Percentiles rank a stretch among this genome's conserved stretches.
These are phyloP conservation scores for Sphagnurus paluster DNA, from an alignment of 1,284 basidiomycete genomes.

Conservation along the genomic window DNA sequence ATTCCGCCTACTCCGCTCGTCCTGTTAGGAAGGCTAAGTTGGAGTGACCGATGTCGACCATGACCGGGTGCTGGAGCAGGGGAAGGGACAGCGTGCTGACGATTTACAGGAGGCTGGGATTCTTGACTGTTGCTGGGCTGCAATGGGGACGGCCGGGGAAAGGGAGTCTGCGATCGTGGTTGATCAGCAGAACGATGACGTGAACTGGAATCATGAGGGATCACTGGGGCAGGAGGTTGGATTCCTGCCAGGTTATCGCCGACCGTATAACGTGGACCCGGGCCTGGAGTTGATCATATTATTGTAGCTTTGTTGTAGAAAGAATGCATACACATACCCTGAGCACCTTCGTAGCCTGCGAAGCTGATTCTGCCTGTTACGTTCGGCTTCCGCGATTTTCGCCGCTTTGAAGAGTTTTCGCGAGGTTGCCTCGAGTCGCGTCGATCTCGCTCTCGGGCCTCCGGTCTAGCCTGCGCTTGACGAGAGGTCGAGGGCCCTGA, in stretches of 20 bases:
- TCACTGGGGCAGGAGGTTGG: neutral
- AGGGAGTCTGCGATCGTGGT: slow-evolving; percentile 11
- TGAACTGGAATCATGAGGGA: neutral
- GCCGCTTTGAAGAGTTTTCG: neutral
- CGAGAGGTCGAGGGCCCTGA: neutral
- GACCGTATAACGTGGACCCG: neutral
- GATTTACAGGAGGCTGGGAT: slow-evolving; percentile 1
- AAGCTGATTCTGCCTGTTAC: slow-evolving; percentile 1
- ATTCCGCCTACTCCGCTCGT: too few relatives aligned
- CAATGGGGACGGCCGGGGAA: slow-evolving; percentile 5
- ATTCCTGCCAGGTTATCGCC: neutral
- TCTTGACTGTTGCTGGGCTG: slow-evolving; percentile 1
- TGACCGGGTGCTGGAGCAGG: neutral
- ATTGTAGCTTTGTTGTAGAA: neutral
- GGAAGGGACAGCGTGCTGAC: neutral
- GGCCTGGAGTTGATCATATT: neutral
- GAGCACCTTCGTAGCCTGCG: neutral
- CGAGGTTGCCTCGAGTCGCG: neutral
- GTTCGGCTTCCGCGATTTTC: neutral
- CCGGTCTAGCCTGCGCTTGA: neutral
- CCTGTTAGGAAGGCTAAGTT: too few relatives aligned
- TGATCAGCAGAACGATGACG: neutral
- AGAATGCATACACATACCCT: neutral
- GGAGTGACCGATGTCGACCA: neutral
- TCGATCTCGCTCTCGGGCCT: neutral